Evolutionary conservation across 164 flowering plant species (phyloP).

Genomic region (Warburgia ugandensis): DNA sequence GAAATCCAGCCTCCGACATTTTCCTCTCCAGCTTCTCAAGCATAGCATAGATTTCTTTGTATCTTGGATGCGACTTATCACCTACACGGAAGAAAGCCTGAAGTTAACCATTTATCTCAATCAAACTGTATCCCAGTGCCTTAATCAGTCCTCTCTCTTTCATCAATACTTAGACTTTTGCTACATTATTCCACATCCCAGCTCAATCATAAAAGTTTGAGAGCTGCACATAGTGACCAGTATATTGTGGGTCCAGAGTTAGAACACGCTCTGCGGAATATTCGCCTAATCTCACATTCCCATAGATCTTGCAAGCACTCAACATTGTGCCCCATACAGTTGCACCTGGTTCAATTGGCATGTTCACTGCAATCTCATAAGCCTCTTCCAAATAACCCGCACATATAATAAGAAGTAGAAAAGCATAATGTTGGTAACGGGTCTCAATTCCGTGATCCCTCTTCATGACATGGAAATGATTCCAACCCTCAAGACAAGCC

Average conservation of each 20-base stretch:
- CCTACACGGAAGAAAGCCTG: conserved; percentile 29
- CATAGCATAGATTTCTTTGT: conserved; percentile 20
- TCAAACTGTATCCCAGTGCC: conserved; percentile 25
- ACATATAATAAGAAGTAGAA: conserved; percentile 27
- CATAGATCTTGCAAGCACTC: conserved; percentile 22
- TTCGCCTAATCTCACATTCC: conserved; percentile 22
- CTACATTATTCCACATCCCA: conserved; percentile 22
- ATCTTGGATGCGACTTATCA: conserved; percentile 29
- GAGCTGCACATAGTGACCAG: conserved; percentile 32
- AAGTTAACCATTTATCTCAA: conserved; percentile 26
- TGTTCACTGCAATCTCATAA: conserved; percentile 20
- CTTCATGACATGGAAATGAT: conserved; percentile 25
- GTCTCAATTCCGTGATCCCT: conserved; percentile 25
- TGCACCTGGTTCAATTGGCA: conserved; percentile 25
- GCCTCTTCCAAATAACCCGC: conserved; percentile 27
- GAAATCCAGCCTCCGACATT: conserved; percentile 23
- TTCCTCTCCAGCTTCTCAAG: conserved; percentile 21
- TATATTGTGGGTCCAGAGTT: conserved; percentile 23
- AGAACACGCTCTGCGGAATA: conserved; percentile 23
- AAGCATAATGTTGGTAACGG: conserved; percentile 31
- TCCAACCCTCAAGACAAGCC: conserved; percentile 25
- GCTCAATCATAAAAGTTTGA: conserved; percentile 31
- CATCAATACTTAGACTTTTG: conserved; percentile 22
- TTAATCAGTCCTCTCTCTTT: conserved; percentile 24
- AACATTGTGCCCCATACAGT: conserved; percentile 29